Evolutionary conservation across 2,329 filamentous ascomycete genomes (phyloP), one percentile per base, ranked within the genome.

Genomic region (Sarocladium brachiariae): DNA sequence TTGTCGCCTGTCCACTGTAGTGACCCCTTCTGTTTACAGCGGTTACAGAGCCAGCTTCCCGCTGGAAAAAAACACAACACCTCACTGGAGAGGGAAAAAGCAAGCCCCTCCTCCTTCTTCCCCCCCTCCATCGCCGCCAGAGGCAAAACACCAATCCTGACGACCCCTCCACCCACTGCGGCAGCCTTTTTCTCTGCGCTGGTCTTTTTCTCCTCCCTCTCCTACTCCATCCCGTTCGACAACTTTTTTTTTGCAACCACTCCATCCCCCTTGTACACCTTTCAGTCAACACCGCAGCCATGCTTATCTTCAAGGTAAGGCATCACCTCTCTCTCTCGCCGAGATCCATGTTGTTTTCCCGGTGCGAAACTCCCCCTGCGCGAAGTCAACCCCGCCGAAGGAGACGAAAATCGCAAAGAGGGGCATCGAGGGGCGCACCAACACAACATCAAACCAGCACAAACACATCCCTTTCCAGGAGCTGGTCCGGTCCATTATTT

Each of bases 261-360:
- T 50, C 33, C 51, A 50, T 52, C 55, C 50, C 55, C 50, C 50
- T 52, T 54, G 49, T 55, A 50, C 39, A 54, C 50, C 52, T 54
- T 56, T 51, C 30, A 38, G 52, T 43, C 50, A 33, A 41, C 31
- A 65, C 68, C 70, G 71, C 63, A 78, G 86, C 72, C 63, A 89
- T 89, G 85, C 77, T 87, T 68, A 87, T 89, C 66, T 88, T 70
- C 81, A 83, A 76, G 72, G 84, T 87, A 69, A 54, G 73, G 24
- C 35, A 19, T 19, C 25, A 25, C 25, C 8, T 16, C 19, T 6
- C 25, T 47, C 24, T 14, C n/a, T 11, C 9, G 5, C 24, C 10
- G 3, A 4, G n/a, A n/a, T 10, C 8, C 27, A n/a, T n/a, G 25
- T 16, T 19, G 11, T 19, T 18, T 45, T 10, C 9, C 21, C 11